Evolutionary conservation across 768 basidiomycete species (phyloP), one percentile per base, ranked within the genome.

Genomic region (Lepiota brunneoincarnata): DNA sequence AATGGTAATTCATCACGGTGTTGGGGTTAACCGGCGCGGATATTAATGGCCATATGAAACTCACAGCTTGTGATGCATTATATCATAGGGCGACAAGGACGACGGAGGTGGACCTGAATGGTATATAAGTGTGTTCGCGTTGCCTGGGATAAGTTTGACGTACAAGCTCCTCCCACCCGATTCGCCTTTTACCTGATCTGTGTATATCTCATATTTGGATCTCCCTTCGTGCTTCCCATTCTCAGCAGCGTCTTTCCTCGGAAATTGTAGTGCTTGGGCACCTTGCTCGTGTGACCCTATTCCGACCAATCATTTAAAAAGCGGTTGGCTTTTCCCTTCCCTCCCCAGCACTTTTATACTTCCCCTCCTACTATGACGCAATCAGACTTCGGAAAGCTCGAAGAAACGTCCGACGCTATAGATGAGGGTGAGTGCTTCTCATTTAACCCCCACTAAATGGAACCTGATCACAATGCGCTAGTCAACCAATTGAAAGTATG

Each of bases 401-500:
- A 80, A 41, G 63, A 57, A 24, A 74, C 72, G 12, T 78, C 77
- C 4, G 79, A 80, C 59, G 75, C 75, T 37, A 71, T 80, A 20
- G 79, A 80, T 62, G 67, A 76, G 52, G 78, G 79, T 78, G 24
- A 5, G 42, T 1, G 64, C 45, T 26, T 40, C 12, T 44, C 28
- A 18, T 12, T 21, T 31, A 5, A 2, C 23, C 4, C n/a, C 3
- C 1, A 50, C 5, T 20, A 1, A 10, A 1, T 10, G 43, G 31
- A 39, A 11, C 44, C 17, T 5, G 31, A 23, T 15, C 17, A 1
- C 35, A 48, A 10, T 50, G 31, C 42, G 31, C 14, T 60, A 89
- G 89, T 91, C 34, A 91, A 91, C 62, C 77, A 82, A 36, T 70
- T 89, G 41, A 88, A 84, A 65, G 82, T 75, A 42, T 83, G 84